Conservation (phyloP, 345 rosid species). For the Trapa incisa region DNA sequence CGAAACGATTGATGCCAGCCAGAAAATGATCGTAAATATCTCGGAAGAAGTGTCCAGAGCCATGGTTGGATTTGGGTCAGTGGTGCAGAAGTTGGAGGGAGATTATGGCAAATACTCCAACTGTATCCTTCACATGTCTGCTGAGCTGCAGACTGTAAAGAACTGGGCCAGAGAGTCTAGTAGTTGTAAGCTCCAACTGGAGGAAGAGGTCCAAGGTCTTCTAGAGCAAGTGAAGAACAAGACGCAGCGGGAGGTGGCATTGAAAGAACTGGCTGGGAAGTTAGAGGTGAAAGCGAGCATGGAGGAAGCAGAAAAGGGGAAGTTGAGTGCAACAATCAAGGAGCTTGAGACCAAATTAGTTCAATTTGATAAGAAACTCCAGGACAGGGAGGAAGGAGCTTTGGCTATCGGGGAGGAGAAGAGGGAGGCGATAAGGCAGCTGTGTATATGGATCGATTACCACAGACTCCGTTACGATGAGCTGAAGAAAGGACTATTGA, state of each 20-base stretch:
- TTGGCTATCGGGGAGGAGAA: conserved; percentile 56
- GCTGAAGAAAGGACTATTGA: conserved; percentile 40
- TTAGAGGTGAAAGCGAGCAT: conserved; percentile 31
- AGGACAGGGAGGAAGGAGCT: conserved; percentile 37
- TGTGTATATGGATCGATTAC: conserved; percentile 69
- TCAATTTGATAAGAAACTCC: conserved; percentile 27
- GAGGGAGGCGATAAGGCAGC: conserved; percentile 93
- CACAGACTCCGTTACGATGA: conserved; percentile 48
- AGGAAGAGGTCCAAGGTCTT: neutral
- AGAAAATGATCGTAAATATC: conserved; percentile 30
- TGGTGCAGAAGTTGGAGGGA: conserved; percentile 30
- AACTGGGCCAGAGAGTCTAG: conserved; percentile 31
- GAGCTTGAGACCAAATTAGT: conserved; percentile 28
- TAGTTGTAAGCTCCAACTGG: conserved; percentile 15
- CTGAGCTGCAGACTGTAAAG: conserved; percentile 33
- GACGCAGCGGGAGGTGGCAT: conserved; percentile 17
- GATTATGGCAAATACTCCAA: conserved; percentile 24
- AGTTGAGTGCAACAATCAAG: conserved; percentile 18
- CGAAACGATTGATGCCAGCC: conserved; percentile 27
- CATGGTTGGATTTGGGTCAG: conserved; percentile 26
- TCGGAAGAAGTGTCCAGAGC: conserved; percentile 26
- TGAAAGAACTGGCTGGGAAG: conserved; percentile 32
- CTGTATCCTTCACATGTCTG: conserved; percentile 25
- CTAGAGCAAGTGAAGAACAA: conserved; percentile 7
- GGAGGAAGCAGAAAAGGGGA: conserved; percentile 44